A percentile compares a stretch with the other conserved stretches of the same genome.
These are phyloP conservation scores for Fomitopsis schrenkii DNA, from an alignment of 1,284 basidiomycete species.

Conservation along the genomic window DNA sequence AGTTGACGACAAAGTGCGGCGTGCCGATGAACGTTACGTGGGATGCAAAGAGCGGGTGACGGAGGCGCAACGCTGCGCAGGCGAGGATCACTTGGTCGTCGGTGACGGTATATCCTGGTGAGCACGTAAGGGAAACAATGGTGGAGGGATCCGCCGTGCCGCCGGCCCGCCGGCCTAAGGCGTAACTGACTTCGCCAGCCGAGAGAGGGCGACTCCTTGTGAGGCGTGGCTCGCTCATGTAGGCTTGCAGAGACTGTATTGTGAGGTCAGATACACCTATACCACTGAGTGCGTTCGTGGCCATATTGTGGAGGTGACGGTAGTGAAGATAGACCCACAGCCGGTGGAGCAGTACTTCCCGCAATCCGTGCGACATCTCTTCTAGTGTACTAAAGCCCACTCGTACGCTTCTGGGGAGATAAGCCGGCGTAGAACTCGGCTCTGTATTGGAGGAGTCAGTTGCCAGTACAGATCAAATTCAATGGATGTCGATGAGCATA, in stretches of 20 bases:
- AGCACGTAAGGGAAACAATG: not conserved
- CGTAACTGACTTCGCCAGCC: not conserved
- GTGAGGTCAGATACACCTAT: too few relatives aligned
- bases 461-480: too few relatives aligned
- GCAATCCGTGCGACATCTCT: too few relatives aligned
- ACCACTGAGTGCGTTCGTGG: too few relatives aligned
- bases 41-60: not conserved
- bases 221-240: not conserved
- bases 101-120: not conserved
- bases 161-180: not conserved
- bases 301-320: too few relatives aligned
- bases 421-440: too few relatives aligned
- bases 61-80: not conserved
- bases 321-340: too few relatives aligned
- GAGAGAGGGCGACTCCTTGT: not conserved
- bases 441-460: too few relatives aligned
- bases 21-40: not conserved
- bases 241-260: not conserved
- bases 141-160: not conserved
- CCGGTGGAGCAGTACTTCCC: too few relatives aligned
- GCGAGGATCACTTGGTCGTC: conserved; percentile 1
- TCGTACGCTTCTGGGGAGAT: too few relatives aligned
- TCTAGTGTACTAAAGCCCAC: too few relatives aligned
- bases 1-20: conserved; percentile 1
- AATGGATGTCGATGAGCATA: too few relatives aligned